Percentiles rank a stretch among this genome's conserved stretches.
These are phyloP conservation scores for Akanthomyces lecanii DNA, from an alignment of 2,329 filamentous ascomycete genomes.

Conservation along the genomic window DNA sequence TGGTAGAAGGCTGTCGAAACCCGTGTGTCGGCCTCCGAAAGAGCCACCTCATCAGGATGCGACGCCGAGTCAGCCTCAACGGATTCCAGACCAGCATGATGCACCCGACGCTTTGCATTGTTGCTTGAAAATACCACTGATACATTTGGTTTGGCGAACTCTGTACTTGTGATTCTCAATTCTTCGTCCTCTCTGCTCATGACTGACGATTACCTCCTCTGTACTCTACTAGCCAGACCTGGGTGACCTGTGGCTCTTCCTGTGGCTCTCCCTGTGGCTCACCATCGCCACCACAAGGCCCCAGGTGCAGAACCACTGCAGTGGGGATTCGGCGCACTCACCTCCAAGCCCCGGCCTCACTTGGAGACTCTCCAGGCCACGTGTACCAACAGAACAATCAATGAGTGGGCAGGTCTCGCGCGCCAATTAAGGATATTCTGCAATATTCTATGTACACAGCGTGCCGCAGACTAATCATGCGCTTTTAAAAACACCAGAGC, in stretches of 20 bases:
- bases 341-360: neutral
- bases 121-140: too few species aligned
- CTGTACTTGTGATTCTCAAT: neutral
- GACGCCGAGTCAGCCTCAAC: neutral
- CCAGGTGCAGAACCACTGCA: neutral
- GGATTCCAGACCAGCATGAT: neutral
- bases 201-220: neutral
- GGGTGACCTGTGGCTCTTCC: too few species aligned
- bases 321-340: neutral
- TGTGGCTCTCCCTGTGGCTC: neutral
- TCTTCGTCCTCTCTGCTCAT: neutral
- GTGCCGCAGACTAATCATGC: neutral
- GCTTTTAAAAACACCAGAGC: neutral
- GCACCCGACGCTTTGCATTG: neutral
- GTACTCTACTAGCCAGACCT: too few species aligned
- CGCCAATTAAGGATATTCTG: neutral
- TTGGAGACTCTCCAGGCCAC: slow-evolving; percentile 4
- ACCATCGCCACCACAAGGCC: neutral
- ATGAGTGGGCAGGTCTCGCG: neutral
- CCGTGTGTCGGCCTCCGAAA: neutral
- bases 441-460: neutral
- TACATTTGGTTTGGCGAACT: neutral
- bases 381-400: neutral
- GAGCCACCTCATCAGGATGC: neutral
- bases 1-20: slow-evolving; percentile 7